phyloP scores from a whole-genome alignment of 2,329 filamentous ascomycete species.

The Penicillium sp. region DNA sequence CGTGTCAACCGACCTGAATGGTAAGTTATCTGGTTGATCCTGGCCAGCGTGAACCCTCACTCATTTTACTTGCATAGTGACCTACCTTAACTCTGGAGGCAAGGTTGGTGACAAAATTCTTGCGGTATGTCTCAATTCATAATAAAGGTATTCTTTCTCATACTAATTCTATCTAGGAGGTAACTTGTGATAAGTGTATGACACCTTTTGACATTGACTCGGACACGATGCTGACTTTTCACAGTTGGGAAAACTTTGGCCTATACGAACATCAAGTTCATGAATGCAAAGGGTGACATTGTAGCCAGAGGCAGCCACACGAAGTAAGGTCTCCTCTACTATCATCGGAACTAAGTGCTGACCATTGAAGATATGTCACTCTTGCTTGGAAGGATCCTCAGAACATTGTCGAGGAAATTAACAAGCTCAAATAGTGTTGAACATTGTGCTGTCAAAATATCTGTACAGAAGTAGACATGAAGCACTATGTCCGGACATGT shows the following conservation, averaged over 20 bases:
- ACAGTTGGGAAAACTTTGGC: slow-evolving; percentile 64
- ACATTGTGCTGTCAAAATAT: neutral
- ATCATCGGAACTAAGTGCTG: neutral
- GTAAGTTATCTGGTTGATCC: slow-evolving; percentile 29
- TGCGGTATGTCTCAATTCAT: slow-evolving; percentile 41
- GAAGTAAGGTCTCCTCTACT: slow-evolving; percentile 47
- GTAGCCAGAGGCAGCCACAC: slow-evolving; percentile 67
- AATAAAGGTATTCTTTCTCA: neutral
- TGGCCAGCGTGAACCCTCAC: neutral
- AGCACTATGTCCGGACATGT: neutral
- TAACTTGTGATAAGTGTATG: slow-evolving; percentile 64
- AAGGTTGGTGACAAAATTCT: slow-evolving; percentile 60
- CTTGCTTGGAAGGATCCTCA: slow-evolving; percentile 61
- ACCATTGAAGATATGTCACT: slow-evolving; percentile 51
- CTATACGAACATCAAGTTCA: slow-evolving; percentile 62
- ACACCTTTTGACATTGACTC: neutral
- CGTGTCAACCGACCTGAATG: slow-evolving; percentile 65
- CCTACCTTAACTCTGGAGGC: slow-evolving; percentile 63
- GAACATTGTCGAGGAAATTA: slow-evolving; percentile 60
- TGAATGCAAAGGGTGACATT: slow-evolving; percentile 57
- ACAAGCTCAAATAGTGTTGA: slow-evolving; percentile 22
- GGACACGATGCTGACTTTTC: slow-evolving; percentile 2
- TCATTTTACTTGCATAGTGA: slow-evolving; percentile 45
- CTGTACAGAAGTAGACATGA: neutral
- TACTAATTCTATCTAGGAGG: slow-evolving; percentile 44